Base-by-base conservation (phyloP, 202 grass and related monocot genomes). In the Dendrocalamus latiflorus region DNA sequence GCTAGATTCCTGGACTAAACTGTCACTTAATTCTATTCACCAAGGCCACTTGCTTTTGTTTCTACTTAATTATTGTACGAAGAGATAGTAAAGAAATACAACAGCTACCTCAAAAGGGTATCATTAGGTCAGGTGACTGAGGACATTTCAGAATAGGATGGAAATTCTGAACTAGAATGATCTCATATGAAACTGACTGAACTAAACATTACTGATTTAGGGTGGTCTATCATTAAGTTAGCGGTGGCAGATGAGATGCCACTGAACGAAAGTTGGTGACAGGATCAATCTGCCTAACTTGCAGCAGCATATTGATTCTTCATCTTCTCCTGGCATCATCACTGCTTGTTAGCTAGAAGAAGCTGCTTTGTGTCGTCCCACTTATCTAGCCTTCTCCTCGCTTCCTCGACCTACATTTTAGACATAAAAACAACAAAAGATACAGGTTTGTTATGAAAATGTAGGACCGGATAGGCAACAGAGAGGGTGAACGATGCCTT, bases 361-460 rank as follows among this genome's bases (percentile, higher is more conserved):
- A 87, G 87, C 62, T 83, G 77, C 82, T 88, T 83, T 37, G 75
- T 64, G 15, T 84, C 85, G 13, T 95, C 91, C 95, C 95, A 98
- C 54, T 87, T 90, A 13, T 98, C 86, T 53, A 98, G 45, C 81
- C 93, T 95, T 89, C 88, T 90, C 49, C 48, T 81, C 11, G 93
- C 92, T 48, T 91, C 69, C 22, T 89, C 87, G 2, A 98, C 89
- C 95, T 98, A 73, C 16, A 70, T 64, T 70, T 37, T 22, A 56
- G 53, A 56, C 53, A 37, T 9, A 59, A 4, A 33, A 64, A 17
- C 12, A 54, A 47, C 22, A 57, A 73, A 8, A 62, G 33, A 28
- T 53, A 6, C 4, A 9, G 9, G 14, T 33, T n/a, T 62, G 8
- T 68, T 9, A 30, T 4, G 24, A 17, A 22, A 22, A 75, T n/a